A percentile compares a stretch with the other conserved stretches of the same genome.
These are phyloP conservation scores for Orbilia ellipsospora DNA, from an alignment of 2,329 filamentous ascomycete species.

Conservation along the genomic window DNA sequence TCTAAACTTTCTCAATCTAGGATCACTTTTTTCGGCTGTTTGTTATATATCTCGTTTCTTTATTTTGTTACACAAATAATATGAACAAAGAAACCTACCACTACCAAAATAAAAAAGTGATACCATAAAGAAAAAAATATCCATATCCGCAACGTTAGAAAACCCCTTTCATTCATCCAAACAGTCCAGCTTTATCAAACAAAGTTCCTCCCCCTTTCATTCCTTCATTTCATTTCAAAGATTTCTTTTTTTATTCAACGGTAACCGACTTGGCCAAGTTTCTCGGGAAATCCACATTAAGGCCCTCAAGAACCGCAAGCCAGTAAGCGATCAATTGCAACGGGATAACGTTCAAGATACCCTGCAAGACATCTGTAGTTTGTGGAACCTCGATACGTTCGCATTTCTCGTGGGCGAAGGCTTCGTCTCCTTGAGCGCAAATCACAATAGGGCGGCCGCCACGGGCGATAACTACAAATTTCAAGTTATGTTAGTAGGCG, in stretches of 20 bases:
- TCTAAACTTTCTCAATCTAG: no score
- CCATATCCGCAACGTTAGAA: slow-evolving; percentile 5
- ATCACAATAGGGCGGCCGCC: slow-evolving; percentile 97
- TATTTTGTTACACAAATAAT: not conserved
- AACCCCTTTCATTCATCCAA: not conserved
- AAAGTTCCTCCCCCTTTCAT: not conserved
- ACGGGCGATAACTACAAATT: slow-evolving; percentile 82
- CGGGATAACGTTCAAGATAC: slow-evolving; percentile 96
- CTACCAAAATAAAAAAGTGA: not conserved
- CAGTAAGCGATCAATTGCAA: slow-evolving; percentile 99
- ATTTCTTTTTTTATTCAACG: slow-evolving; percentile 78
- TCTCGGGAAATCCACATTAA: slow-evolving; percentile 98
- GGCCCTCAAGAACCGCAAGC: slow-evolving; percentile 93
- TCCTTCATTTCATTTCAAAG: not conserved
- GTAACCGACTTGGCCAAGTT: slow-evolving; percentile 99
- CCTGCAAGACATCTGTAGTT: slow-evolving; percentile 95
- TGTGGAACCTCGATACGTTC: slow-evolving; percentile 98
- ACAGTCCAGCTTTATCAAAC: not conserved
- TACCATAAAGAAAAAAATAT: not conserved
- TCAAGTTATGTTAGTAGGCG: slow-evolving; percentile 59
- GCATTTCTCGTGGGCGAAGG: slow-evolving; percentile 87
- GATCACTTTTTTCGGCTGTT: no score
- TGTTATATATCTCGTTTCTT: no score
- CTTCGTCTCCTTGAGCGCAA: slow-evolving; percentile 88
- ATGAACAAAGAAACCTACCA: not conserved